A percentile compares a stretch with the other conserved stretches of the same genome.
phyloP scores from a whole-genome alignment of 176 grass and related monocot species.

The Zoysia pacifica region DNA sequence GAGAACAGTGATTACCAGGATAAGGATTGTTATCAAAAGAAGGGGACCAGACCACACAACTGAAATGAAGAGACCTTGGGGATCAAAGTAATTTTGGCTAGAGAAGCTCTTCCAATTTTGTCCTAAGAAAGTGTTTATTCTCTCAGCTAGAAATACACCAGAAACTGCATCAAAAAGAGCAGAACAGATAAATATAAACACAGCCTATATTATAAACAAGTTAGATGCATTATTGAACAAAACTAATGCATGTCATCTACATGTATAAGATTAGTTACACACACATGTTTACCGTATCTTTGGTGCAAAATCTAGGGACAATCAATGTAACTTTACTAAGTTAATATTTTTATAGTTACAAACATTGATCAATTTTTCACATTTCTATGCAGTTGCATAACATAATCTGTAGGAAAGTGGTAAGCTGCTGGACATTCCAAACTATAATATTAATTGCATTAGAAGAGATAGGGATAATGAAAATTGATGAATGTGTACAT shows the following conservation, averaged over 20 bases:
- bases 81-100: constrained; percentile 92
- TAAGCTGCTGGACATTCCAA: neutral
- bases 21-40: constrained; percentile 67
- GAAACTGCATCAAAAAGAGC: constrained; percentile 58
- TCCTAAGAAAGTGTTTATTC: constrained; percentile 68
- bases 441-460: neutral
- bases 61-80: constrained; percentile 83
- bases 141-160: constrained; percentile 84
- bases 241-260: neutral
- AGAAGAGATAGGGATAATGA: neutral
- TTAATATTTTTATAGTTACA: neutral
- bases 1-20: constrained; percentile 56
- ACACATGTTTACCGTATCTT: neutral
- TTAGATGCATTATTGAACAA: neutral
- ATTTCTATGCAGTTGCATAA: neutral
- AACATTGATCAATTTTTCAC: neutral
- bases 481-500: neutral
- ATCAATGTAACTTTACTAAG: neutral
- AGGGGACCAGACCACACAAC: constrained; percentile 88
- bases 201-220: neutral
- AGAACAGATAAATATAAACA: neutral
- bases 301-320: neutral
- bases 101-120: constrained; percentile 87
- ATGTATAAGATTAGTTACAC: neutral
- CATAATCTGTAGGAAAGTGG: neutral